These are phyloP conservation scores for Rhizodiscina lignyota DNA, from an alignment of 495 filamentous ascomycete genomes.

Conservation along the genomic window DNA sequence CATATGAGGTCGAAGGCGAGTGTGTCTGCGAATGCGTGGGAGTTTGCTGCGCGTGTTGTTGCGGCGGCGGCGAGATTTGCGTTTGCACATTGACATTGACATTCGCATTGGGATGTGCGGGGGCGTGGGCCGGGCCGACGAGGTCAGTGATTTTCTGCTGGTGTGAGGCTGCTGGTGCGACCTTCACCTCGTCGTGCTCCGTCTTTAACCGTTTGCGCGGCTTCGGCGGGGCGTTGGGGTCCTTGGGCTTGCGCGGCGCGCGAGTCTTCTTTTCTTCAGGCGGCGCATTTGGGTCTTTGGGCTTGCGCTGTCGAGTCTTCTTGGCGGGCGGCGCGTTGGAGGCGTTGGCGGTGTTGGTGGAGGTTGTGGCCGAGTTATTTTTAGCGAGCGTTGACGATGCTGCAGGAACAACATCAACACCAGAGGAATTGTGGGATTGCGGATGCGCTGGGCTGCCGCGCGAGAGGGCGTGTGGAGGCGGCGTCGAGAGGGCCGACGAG, in stretches of 20 bases:
- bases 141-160: slow-evolving; percentile 15
- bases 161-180: slow-evolving; percentile 12
- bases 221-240: slow-evolving; percentile 34
- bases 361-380: slow-evolving; percentile 3
- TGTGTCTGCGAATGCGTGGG: too few relatives aligned
- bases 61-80: too few relatives aligned
- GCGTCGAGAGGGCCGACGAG: not conserved
- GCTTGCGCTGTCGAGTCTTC: slow-evolving; percentile 9
- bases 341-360: too few relatives aligned
- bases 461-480: not conserved
- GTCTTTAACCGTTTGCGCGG: slow-evolving; percentile 31
- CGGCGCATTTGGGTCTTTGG: slow-evolving; percentile 12
- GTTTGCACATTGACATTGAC: slow-evolving; percentile 2
- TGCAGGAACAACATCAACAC: not conserved
- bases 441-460: not conserved
- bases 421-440: not conserved
- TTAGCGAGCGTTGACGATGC: slow-evolving; percentile 6
- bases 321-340: slow-evolving; percentile 6
- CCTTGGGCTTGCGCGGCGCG: slow-evolving; percentile 36
- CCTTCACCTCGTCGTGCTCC: too few relatives aligned
- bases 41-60: too few relatives aligned
- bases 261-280: slow-evolving; percentile 32
- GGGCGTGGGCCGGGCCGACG: slow-evolving; percentile 1
- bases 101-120: not conserved
- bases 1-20: too few relatives aligned